These are phyloP conservation scores for Closterium sp. DNA, from an alignment of 139 green algal genomes.

Conservation along the genomic window DNA sequence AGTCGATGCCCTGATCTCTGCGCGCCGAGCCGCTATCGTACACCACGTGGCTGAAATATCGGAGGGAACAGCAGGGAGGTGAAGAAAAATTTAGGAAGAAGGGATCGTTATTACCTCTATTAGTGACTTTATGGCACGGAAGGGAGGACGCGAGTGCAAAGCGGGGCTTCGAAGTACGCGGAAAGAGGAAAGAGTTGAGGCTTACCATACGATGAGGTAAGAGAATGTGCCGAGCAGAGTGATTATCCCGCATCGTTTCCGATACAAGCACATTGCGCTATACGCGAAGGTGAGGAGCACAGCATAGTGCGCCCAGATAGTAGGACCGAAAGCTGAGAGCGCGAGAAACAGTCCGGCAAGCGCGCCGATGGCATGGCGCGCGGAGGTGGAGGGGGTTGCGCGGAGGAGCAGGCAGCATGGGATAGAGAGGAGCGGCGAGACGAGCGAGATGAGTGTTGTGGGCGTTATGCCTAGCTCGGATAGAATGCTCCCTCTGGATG, in stretches of 20 bases:
- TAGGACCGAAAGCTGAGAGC: not conserved
- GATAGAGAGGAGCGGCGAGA: not conserved
- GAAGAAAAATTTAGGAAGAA: not conserved
- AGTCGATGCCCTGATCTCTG: slow-evolving; percentile 16
- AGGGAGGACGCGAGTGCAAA: not conserved
- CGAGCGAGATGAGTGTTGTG: not conserved
- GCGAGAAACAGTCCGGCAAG: not conserved
- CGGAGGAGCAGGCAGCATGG: not conserved
- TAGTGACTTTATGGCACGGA: not conserved
- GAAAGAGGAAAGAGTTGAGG: not conserved
- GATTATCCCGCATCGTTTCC: slow-evolving; percentile 16
- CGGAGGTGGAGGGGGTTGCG: not conserved
- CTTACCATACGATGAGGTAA: slow-evolving; percentile 40
- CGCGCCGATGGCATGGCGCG: not conserved
- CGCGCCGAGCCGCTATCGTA: slow-evolving; percentile 14
- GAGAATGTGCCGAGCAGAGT: slow-evolving; percentile 32
- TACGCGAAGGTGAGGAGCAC: slow-evolving; percentile 40
- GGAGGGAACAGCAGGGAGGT: not conserved
- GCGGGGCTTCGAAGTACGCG: not conserved
- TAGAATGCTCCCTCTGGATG: not conserved
- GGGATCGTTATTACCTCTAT: not conserved
- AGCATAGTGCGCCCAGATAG: not conserved
- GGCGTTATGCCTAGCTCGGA: not conserved
- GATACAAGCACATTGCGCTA: slow-evolving; percentile 11
- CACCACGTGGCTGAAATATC: slow-evolving; percentile 4